Conservation (phyloP, 2,329 filamentous ascomycete genomes). For the Blastomyces parvus region DNA sequence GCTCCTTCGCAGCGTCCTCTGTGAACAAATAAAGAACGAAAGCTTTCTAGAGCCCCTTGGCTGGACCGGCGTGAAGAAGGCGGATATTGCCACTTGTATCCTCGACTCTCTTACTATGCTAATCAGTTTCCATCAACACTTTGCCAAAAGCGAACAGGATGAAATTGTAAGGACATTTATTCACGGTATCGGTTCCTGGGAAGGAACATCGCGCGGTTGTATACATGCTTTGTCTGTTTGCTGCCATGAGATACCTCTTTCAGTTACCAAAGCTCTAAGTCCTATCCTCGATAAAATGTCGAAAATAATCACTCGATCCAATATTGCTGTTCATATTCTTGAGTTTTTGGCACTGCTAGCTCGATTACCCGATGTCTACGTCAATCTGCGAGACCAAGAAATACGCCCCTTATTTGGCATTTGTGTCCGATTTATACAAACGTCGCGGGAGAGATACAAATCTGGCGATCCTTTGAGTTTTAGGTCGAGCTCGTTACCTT, state of each 20-base stretch:
- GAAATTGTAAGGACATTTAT: constrained; percentile 82
- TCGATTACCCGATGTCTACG: constrained; percentile 71
- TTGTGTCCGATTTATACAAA: constrained; percentile 86
- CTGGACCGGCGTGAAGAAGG: constrained; percentile 69
- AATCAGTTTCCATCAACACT: constrained; percentile 79
- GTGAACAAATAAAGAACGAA: constrained; percentile 70
- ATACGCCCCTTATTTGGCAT: constrained; percentile 93
- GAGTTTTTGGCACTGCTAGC: constrained; percentile 90
- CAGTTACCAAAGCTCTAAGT: constrained; percentile 75
- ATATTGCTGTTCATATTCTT: constrained; percentile 86
- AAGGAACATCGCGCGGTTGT: constrained; percentile 80
- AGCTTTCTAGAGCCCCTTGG: constrained; percentile 72
- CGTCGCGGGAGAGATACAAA: constrained; percentile 56
- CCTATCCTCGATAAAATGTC: constrained; percentile 88
- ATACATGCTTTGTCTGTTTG: constrained; percentile 92
- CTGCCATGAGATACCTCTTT: constrained; percentile 84
- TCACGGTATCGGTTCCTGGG: constrained; percentile 71
- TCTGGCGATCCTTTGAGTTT: constrained; percentile 23
- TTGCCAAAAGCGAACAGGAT: constrained; percentile 76
- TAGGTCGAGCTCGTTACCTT: constrained; percentile 28
- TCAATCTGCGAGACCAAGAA: constrained; percentile 83
- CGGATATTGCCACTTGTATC: constrained; percentile 79
- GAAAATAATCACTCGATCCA: constrained; percentile 86
- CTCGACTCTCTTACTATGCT: constrained; percentile 81
- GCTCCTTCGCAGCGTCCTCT: constrained; percentile 64